Base-by-base conservation (phyloP, 1,284 basidiomycete species). In the Heimioporus retisporus region DNA sequence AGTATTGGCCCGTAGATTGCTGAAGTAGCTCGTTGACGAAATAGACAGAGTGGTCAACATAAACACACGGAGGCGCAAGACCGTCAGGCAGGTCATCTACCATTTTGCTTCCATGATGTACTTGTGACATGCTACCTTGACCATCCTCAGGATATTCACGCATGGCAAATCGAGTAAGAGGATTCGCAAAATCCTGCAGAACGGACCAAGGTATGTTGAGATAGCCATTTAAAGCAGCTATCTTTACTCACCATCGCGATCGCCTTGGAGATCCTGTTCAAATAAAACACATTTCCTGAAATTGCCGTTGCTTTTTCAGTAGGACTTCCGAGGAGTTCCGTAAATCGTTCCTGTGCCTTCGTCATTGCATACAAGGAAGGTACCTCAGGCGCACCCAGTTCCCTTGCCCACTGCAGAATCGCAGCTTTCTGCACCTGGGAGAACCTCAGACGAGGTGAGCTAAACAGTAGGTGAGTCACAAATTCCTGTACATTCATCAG, bases 301-400 rank as follows among this genome's bases (percentile, higher is more conserved):
- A 16, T 5, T 1, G 59, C 42, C 0, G 19, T 63, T 0, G 64
- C 15, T 31, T 69, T 69, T 46, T 73, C 59, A 1, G 50, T 71
- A 4, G 61, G 65, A 1, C 25, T 48, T 6, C 69, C 55, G 7
- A 72, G 60, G 4, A 69, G 60, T 3, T 59, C 7, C 59, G 76
- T 77, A 25, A 81, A 77, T 68, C 69, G 77, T 23, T 80, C 76
- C 50, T 79, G 76, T 4, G 73, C 66, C 59, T 71, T 72, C 25
- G 58, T 43, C 31, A 73, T 46, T 10, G 63, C 56, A 43, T 73
- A 66, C 23, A 76, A 58, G 6, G 69, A 70, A 11, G 75, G 79
- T 2, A 79, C 72, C 59, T 72, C 60, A 6, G 61, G 54, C 18
- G 73, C 73, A 1, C 76, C 73, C 25, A 81, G 54, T 14, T 67